Evolutionary conservation across 2,329 filamentous ascomycete genomes (phyloP), one percentile per base, ranked within the genome.

Genomic region (Akanthomyces muscarius): DNA sequence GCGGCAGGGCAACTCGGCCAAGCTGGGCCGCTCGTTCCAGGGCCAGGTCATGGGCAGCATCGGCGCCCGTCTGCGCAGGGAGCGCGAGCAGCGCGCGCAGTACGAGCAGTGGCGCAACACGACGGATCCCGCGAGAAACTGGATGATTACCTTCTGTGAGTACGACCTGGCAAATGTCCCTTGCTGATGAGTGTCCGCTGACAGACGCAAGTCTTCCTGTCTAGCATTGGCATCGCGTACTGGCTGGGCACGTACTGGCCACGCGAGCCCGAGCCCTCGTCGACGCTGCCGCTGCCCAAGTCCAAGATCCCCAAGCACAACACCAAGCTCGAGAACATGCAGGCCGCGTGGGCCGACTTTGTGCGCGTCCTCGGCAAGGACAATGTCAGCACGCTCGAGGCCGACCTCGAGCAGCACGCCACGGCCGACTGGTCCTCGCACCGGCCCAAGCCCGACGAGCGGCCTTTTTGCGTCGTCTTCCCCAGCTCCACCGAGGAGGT

Each of bases 401-500:
- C 76, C 23, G 85, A 88, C 68, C 75, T 88, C 41, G 75, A 80
- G 30, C 74, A 78, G 56, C 87, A 89, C 72, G 75, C 85, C 42
- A 81, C 80, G 36, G 88, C 85, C 28, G 81, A 83, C 51, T 89
- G 86, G 86, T 88, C 86, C 51, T 82, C 84, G 36, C 84, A 89
- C 73, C 77, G 77, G 53, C 75, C 78, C 54, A 75, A 76, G 36
- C 74, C 78, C 16, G 72, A 78, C 2, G 78, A 86, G 64, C 77
- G 79, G 51, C 82, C 86, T 14, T 89, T 89, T 71, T 83, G 92
- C 73, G 81, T 97, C 58, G 83, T 96, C 47, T 94, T 88, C 72
- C 93, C 92, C 0, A 80, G 77, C 50, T 86, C 82, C 42, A 97
- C 93, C 1, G 89, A 93, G 67, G 89, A 97, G 69, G 92, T 96